phyloP scores from a whole-genome alignment of 1,284 basidiomycete genomes.

The Moesziomyces sp. region DNA sequence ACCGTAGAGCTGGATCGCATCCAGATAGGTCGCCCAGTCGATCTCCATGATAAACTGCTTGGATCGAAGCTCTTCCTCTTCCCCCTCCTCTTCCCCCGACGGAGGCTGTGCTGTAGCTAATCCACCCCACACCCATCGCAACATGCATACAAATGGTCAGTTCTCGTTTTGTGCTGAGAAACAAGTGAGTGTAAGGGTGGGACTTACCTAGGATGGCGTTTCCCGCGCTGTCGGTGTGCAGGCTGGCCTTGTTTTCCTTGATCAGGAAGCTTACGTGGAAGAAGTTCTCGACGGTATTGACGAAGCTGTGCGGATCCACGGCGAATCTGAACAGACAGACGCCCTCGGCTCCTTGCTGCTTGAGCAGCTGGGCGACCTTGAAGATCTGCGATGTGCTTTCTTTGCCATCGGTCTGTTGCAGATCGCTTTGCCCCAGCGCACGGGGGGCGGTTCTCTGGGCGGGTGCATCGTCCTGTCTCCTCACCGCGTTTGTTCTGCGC shows the following conservation, averaged over 20 bases:
- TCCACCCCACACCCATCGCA: neutral
- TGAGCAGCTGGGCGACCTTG: constrained; percentile 69
- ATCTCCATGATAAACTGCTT: constrained; percentile 86
- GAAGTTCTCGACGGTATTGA: constrained; percentile 90
- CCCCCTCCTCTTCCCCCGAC: neutral
- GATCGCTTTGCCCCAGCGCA: constrained; percentile 51
- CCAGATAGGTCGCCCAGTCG: constrained; percentile 82
- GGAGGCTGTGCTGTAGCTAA: constrained; percentile 7
- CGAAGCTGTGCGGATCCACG: constrained; percentile 85
- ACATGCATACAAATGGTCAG: neutral
- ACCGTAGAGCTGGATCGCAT: constrained; percentile 82
- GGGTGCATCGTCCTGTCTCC: constrained; percentile 15
- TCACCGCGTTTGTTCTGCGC: constrained; percentile 9
- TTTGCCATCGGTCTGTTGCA: constrained; percentile 45
- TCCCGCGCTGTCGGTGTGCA: constrained; percentile 72
- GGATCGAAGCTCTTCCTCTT: constrained; percentile 70
- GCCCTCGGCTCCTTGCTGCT: constrained; percentile 65
- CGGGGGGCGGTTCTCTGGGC: constrained; percentile 34
- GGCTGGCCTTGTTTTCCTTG: constrained; percentile 79
- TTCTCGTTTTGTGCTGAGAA: too few species aligned
- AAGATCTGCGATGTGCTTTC: constrained; percentile 60
- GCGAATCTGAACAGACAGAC: constrained; percentile 85
- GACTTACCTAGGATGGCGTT: constrained; percentile 79
- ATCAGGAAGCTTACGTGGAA: constrained; percentile 93
- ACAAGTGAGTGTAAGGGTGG: neutral